Evolutionary conservation across 2,329 filamentous ascomycete genomes (phyloP).

Genomic region (Sordariomycetes sp.): DNA sequence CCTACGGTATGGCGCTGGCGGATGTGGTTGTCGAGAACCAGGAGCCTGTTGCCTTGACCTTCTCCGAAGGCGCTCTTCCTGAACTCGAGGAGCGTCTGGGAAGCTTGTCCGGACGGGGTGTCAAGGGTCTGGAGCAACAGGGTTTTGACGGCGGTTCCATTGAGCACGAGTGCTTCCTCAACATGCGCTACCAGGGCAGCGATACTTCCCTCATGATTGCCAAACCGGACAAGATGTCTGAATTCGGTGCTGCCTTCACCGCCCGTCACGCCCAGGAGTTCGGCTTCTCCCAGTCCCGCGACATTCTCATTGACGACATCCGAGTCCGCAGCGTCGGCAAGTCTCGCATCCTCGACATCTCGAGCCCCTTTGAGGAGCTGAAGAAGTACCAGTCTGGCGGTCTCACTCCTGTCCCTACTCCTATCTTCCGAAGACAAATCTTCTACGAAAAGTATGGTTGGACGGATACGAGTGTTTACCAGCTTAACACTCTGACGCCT

Average conservation of each 20-base stretch:
- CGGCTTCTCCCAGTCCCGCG: slow-evolving; percentile 25
- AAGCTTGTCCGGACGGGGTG: slow-evolving; percentile 19
- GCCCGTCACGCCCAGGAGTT: slow-evolving; percentile 29
- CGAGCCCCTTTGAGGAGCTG: slow-evolving; percentile 14
- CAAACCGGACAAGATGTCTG: slow-evolving; percentile 10
- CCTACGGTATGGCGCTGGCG: slow-evolving; percentile 23
- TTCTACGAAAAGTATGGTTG: slow-evolving; percentile 16
- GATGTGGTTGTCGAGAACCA: slow-evolving; percentile 21
- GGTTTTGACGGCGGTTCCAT: slow-evolving; percentile 31
- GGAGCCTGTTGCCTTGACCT: slow-evolving; percentile 16
- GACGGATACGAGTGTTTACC: slow-evolving; percentile 15
- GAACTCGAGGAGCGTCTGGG: slow-evolving; percentile 13
- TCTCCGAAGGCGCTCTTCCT: slow-evolving; percentile 8
- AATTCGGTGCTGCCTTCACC: slow-evolving; percentile 21
- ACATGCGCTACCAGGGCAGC: slow-evolving; percentile 33
- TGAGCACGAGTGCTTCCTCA: slow-evolving; percentile 31
- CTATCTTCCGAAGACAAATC: slow-evolving; percentile 11
- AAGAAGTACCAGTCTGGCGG: slow-evolving; percentile 7
- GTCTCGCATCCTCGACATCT: slow-evolving; percentile 12
- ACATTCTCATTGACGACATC: slow-evolving; percentile 31
- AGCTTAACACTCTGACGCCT: slow-evolving; percentile 10
- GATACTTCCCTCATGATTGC: slow-evolving; percentile 32
- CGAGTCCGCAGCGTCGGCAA: slow-evolving; percentile 29
- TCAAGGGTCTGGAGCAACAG: slow-evolving; percentile 15
- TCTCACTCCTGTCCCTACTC: slow-evolving; percentile 6